Percentiles rank a stretch among this genome's conserved stretches.
phyloP scores from a whole-genome alignment of 345 rosid genomes.

The Salix brachista region DNA sequence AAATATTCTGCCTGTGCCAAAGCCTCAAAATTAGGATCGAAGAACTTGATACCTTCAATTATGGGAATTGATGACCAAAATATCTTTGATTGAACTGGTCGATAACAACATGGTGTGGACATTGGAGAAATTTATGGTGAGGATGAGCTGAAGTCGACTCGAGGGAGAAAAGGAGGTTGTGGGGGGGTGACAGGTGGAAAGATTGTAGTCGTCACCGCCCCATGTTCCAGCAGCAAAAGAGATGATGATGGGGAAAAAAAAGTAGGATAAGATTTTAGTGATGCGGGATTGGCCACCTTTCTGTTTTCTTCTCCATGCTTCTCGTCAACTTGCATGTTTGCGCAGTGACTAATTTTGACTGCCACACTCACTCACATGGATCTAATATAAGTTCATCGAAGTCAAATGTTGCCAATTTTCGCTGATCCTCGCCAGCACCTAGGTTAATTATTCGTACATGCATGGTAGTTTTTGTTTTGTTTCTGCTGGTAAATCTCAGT shows the following conservation, averaged over 20 bases:
- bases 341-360: neutral
- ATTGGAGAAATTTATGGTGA: neutral
- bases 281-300: constrained; percentile 10
- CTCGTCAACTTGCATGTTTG: constrained; percentile 3
- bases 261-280: constrained; percentile 14
- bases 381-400: neutral
- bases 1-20: neutral
- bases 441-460: neutral
- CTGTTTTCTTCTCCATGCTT: constrained; percentile 6
- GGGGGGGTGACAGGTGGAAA: constrained; percentile 26
- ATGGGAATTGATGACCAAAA: neutral
- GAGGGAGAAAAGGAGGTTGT: neutral
- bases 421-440: neutral
- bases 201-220: neutral
- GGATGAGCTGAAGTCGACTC: neutral
- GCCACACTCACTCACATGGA: neutral
- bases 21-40: neutral
- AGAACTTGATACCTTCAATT: neutral
- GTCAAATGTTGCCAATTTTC: neutral
- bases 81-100: neutral
- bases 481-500: too few species aligned
- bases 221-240: neutral
- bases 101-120: neutral
- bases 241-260: constrained; percentile 2
- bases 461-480: too few species aligned